These are phyloP conservation scores for Trichoderma sp. DNA, from an alignment of 2,329 filamentous ascomycete species.

Conservation along the genomic window DNA sequence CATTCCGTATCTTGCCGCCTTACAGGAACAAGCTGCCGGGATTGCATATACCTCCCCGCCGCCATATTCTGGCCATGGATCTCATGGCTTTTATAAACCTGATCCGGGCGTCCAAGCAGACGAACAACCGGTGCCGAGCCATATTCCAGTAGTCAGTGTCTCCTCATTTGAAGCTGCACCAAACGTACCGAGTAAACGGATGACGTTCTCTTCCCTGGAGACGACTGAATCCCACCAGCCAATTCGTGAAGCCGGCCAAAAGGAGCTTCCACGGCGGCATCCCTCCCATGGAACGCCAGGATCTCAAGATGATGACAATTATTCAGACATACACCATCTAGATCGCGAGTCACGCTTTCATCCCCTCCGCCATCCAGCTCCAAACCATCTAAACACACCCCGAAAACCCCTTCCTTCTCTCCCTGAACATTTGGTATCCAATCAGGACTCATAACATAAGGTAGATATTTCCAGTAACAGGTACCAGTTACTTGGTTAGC, in stretches of 20 bases:
- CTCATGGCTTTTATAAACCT: conserved; percentile 16
- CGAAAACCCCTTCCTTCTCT: conserved; percentile 45
- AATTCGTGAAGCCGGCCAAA: neutral
- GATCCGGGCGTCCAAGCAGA: neutral
- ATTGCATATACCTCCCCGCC: conserved; percentile 28
- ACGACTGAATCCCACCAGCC: neutral
- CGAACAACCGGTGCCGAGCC: neutral
- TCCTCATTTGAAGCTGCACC: neutral
- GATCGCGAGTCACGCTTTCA: neutral
- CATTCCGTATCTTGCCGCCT: conserved; percentile 35
- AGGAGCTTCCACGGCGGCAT: conserved; percentile 30
- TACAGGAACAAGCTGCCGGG: conserved; percentile 32
- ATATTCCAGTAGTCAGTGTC: neutral
- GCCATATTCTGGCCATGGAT: conserved; percentile 24
- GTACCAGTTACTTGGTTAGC: neutral
- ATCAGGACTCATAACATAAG: neutral
- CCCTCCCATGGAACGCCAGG: conserved; percentile 33
- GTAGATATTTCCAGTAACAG: neutral
- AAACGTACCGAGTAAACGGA: conserved; percentile 4
- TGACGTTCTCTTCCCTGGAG: neutral
- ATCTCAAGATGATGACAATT: conserved; percentile 23
- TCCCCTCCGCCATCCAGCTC: neutral
- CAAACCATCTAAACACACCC: conserved; percentile 26
- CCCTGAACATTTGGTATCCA: conserved; percentile 25
- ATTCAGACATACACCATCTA: conserved; percentile 14